Evolutionary conservation across 352 stramenopile species (phyloP), one percentile per base, ranked within the genome.

Genomic region (Plasmopara halstedii): DNA sequence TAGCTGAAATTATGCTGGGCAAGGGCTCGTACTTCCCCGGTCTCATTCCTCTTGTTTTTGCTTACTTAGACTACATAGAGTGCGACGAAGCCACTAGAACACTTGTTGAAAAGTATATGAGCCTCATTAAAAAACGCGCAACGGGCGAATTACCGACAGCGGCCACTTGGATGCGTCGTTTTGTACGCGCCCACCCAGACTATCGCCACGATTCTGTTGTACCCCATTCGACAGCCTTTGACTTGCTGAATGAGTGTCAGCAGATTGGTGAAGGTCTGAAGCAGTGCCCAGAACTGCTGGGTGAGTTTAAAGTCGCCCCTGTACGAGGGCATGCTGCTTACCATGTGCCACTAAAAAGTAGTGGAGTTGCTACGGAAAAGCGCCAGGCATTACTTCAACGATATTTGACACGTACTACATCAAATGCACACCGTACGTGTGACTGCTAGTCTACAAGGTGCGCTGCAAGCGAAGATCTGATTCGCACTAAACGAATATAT

Each of bases 21-120:
- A 98, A 98, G 63, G 91, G 94, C 45, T 80, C 87, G 58, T 97
- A 98, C 73, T 99, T 96, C 64, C 94, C 95, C 11, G 96, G 96
- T 20, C 73, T 99, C 4, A 96, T 99, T 48, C 93, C 95, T 26
- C 74, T 99, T 29, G 79, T 98, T 37, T 95, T 97, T 62, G 95
- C 94, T 13, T 99, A 99, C 67, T 52, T 99, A 42, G 96, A 98
- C 60, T 85, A 97, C 59, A 98, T 98, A 43, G 86, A 97, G 55
- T 98, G 94, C 68, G 95, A 98, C 56, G 78, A 90, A 37, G 71
- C 85, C 19, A 98, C 91, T 20, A 70, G 80, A 22, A 69, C 71
- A 23, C 52, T 88, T 22, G 68, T 92, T 25, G 53, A 68, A 32
- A 69, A 72, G 31, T 94, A 94, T 58, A 62, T 94, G 65, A 80